A percentile compares a stretch with the other conserved stretches of the same genome.
phyloP scores from a whole-genome alignment of 1,284 basidiomycete genomes.

The Ceratobasidium sp. region DNA sequence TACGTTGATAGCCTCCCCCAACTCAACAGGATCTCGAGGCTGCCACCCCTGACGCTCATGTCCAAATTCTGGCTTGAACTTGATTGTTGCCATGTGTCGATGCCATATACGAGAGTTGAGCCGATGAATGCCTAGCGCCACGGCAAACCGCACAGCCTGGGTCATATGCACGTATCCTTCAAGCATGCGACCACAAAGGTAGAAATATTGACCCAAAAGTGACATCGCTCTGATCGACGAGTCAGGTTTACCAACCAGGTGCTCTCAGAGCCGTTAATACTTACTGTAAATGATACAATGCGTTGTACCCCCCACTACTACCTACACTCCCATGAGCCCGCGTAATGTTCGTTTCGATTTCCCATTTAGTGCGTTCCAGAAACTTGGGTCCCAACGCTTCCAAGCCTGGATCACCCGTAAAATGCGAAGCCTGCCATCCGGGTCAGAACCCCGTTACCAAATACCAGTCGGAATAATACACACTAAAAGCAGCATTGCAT shows the following conservation, averaged over 20 bases:
- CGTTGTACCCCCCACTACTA: not conserved
- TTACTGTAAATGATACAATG: conserved; percentile 10
- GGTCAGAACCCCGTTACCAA: too few species aligned
- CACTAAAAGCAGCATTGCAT: conserved; percentile 7
- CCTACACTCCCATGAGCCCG: not conserved
- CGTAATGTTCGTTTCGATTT: not conserved
- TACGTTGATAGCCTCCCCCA: conserved; percentile 15
- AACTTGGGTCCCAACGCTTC: conserved; percentile 12
- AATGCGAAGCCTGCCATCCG: conserved; percentile 15
- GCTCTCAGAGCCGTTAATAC: not conserved
- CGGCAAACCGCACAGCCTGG: conserved; percentile 49
- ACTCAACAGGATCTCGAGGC: conserved; percentile 7
- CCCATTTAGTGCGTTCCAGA: conserved; percentile 1
- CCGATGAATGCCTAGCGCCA: not conserved
- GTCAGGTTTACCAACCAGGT: not conserved
- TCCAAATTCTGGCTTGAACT: too few species aligned
- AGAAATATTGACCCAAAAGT: conserved; percentile 57
- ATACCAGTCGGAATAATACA: too few species aligned
- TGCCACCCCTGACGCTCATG: not conserved
- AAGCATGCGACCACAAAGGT: conserved; percentile 70
- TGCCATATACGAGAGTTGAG: conserved; percentile 5
- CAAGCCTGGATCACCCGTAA: not conserved
- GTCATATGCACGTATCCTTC: conserved; percentile 76
- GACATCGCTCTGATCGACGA: conserved; percentile 12
- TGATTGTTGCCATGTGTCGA: not conserved